Evolutionary conservation across 306 rosid genomes (phyloP), one percentile per base, ranked within the genome.

Genomic region (Myrica gale): DNA sequence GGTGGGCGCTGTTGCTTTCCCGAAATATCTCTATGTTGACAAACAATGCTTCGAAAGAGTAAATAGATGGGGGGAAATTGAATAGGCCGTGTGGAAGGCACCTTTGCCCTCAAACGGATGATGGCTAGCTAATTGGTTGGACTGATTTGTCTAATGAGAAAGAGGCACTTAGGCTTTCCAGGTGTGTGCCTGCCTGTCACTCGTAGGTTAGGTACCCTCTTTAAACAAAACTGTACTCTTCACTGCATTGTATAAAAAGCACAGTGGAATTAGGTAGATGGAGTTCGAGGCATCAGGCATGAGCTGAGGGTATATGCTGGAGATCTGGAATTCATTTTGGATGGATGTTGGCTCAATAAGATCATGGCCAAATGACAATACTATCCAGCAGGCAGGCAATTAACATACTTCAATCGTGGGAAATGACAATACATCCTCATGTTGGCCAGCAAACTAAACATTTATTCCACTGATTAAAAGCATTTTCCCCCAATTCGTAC

Each of bases 141-240:
- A 32, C 1, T 21, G 6, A 46, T 82, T 80, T 83, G 86, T 81
- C 84, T 79, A 87, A 84, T 83, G 41, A 79, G 69, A 78, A 79
- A 62, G 77, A 57, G 48, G 26, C 46, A 55, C 63, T 13, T 76
- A 0, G 45, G 15, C 20, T 21, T 74, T 74, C 72, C n/a, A 45
- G 21, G 19, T 37, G 48, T 37, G 46, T 60, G 62, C 15, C 51
- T 61, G 52, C 41, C 51, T 61, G 52, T 42, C 55, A 26, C 39
- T 76, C 73, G 74, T 74, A 32, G 71, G 72, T 32, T 74, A 32
- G 71, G 72, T 32, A 74, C 65, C 3, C 37, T 2, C 1, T 72
- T 74, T 46, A 74, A 80, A 80, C 69, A 72, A 80, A 20, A 43
- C 66, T 70, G 15, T 20, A 21, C 63, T 9, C 63, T 9, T 0